Conservation (phyloP, 768 basidiomycete species). For the Mycena leptocephala region DNA sequence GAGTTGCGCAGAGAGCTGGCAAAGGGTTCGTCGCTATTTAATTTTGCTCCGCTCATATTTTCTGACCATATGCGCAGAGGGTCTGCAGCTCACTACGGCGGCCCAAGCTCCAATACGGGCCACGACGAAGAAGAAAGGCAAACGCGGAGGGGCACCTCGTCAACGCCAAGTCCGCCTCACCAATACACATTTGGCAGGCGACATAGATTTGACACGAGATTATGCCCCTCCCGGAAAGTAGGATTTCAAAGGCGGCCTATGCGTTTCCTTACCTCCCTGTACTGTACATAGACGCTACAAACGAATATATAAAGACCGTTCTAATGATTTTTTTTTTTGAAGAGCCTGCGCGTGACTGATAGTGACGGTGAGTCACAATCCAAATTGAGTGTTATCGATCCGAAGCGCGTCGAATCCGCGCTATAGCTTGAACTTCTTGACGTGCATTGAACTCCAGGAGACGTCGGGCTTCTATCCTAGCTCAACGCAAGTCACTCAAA, state of each 20-base stretch:
- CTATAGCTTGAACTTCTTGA: neutral
- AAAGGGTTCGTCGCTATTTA: conserved; percentile 64
- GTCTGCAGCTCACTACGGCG: conserved; percentile 84
- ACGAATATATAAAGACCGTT: neutral
- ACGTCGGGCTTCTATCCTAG: neutral
- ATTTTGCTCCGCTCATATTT: conserved; percentile 13
- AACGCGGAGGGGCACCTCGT: conserved; percentile 80
- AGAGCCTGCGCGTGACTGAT: neutral
- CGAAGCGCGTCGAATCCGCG: neutral
- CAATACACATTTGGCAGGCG: conserved; percentile 89
- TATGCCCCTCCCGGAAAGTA: conserved; percentile 63
- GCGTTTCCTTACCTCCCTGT: conserved; percentile 4
- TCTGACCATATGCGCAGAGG: conserved; percentile 64
- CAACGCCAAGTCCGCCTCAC: conserved; percentile 89
- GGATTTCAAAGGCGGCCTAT: neutral
- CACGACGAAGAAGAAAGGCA: conserved; percentile 82
- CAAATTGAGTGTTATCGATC: neutral
- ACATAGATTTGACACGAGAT: conserved; percentile 89
- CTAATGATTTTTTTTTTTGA: neutral
- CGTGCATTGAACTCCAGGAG: neutral
- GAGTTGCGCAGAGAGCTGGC: conserved; percentile 86
- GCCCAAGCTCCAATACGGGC: conserved; percentile 66
- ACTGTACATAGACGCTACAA: conserved; percentile 14
- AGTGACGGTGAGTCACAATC: neutral
- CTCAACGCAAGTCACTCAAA: conserved; percentile 4